Percentiles rank a stretch among this genome's conserved stretches.
phyloP scores from a whole-genome alignment of 2,329 filamentous ascomycete genomes.

The Alternaria gansuensis region DNA sequence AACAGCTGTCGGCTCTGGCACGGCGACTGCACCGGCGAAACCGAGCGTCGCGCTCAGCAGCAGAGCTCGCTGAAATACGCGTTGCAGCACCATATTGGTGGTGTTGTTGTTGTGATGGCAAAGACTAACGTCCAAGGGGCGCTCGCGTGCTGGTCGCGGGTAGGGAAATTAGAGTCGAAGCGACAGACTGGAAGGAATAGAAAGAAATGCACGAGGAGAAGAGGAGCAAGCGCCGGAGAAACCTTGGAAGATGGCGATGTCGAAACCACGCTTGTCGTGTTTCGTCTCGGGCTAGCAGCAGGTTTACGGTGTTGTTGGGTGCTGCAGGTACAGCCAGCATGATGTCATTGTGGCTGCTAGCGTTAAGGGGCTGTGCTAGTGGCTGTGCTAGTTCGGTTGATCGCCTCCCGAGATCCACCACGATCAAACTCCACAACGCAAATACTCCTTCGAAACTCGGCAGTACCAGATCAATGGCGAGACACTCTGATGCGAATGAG shows the following conservation, averaged over 20 bases:
- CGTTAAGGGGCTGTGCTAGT: neutral
- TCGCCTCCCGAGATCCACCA: slow-evolving; percentile 13
- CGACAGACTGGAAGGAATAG: slow-evolving; percentile 24
- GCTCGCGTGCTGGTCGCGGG: slow-evolving; percentile 12
- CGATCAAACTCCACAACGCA: neutral
- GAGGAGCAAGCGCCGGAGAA: neutral
- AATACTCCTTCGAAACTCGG: slow-evolving; percentile 4
- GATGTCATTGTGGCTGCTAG: slow-evolving; percentile 18
- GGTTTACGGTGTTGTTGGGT: slow-evolving; percentile 21
- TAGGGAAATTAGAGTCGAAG: slow-evolving; percentile 12
- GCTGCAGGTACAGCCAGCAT: slow-evolving; percentile 19
- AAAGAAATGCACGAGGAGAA: slow-evolving; percentile 4
- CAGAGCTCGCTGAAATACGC: slow-evolving; percentile 31
- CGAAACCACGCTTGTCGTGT: slow-evolving; percentile 11
- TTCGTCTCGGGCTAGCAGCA: slow-evolving; percentile 14
- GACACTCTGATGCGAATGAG: neutral
- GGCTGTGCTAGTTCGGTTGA: neutral
- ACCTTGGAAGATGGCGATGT: slow-evolving; percentile 5
- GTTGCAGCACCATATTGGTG: slow-evolving; percentile 27
- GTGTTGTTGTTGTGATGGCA: slow-evolving; percentile 10
- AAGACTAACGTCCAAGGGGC: neutral
- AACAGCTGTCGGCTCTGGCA: slow-evolving; percentile 46
- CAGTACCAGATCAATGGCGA: neutral
- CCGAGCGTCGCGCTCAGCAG: slow-evolving; percentile 35
- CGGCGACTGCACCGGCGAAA: slow-evolving; percentile 37